Conservation (phyloP, 2,329 filamentous ascomycete species). For the Zymoseptoria tritici region DNA sequence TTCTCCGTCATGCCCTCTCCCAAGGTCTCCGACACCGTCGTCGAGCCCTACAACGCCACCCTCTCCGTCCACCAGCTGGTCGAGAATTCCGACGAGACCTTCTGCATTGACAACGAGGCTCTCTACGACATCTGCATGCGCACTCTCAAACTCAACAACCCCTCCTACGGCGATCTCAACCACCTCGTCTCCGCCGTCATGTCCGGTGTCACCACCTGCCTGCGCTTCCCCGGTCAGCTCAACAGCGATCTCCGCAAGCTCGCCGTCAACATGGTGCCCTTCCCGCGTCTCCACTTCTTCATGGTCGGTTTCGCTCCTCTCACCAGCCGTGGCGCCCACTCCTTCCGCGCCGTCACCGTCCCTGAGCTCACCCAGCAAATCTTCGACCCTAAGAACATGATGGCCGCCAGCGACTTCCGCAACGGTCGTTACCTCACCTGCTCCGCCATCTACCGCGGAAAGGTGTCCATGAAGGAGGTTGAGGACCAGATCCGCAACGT, state of each 20-base stretch:
- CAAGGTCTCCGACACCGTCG: slow-evolving; percentile 99
- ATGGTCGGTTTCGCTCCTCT: slow-evolving; percentile 99
- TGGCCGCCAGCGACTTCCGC: slow-evolving; percentile 99
- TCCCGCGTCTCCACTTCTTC: slow-evolving; percentile 99
- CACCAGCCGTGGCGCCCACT: slow-evolving; percentile 83
- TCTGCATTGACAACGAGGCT: slow-evolving; percentile 99
- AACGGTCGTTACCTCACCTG: slow-evolving; percentile 99
- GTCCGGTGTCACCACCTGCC: slow-evolving; percentile 96
- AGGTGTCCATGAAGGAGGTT: slow-evolving; percentile 99
- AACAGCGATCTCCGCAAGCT: slow-evolving; percentile 99
- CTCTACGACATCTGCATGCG: slow-evolving; percentile 99
- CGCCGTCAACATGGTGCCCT: slow-evolving; percentile 99
- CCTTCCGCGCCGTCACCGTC: slow-evolving; percentile 95
- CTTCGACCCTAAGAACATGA: slow-evolving; percentile 99
- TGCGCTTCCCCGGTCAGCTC: slow-evolving; percentile 98
- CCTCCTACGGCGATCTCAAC: slow-evolving; percentile 98
- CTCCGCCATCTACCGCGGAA: slow-evolving; percentile 99
- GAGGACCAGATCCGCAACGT: slow-evolving; percentile 99
- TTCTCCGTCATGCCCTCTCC: slow-evolving; percentile 98
- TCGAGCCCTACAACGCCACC: slow-evolving; percentile 99
- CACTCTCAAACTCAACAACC: slow-evolving; percentile 96
- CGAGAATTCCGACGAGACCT: slow-evolving; percentile 99
- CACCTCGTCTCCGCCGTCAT: slow-evolving; percentile 99
- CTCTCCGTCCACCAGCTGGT: slow-evolving; percentile 98
- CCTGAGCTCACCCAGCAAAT: slow-evolving; percentile 99